Base-by-base conservation (phyloP, 345 rosid species). In the Ceriops tagal region DNA sequence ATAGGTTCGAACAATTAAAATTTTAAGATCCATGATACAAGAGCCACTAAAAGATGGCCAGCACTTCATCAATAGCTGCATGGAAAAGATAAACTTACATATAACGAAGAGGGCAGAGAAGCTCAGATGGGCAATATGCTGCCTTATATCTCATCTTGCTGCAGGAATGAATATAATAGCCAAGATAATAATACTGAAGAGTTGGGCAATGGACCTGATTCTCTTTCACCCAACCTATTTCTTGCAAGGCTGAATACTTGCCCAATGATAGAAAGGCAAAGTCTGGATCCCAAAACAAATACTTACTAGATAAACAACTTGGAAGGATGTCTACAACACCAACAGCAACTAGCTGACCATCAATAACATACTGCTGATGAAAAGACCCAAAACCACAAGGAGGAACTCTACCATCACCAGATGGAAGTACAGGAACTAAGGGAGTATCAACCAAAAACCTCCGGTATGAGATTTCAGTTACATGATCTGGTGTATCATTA, bases 111-210 rank as follows among this genome's bases (percentile, higher is more conserved):
- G 98, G 99, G 61, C 99, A 95, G 15, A 95, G 92, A 77, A 95
- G 97, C 84, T 92, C 96, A 52, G 98, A 90, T 27, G 99, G 99
- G 70, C 69, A 57, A 83, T 95, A 95, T 7, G 92, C 93, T 46
- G 98, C 96, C 85, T 95, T 95, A 79, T 95, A 95, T 86, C 93
- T 92, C 99, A 95, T 95, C 82, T 95, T 95, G 79, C 66, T 79
- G 84, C 99, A 95, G 32, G 99, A 95, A 72, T 92, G 98, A 79
- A 95, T 89, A 75, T 95, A 95, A 78, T 95, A 95, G 62, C 99
- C 99, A 71, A 95, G 92, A 83, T 95, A 95, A 80, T 95, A 95
- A 78, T 82, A 89, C 77, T 90, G 84, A 76, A 95, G 98, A 78
- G 83, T 78, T 18, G 91, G 82, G 77, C 96, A 87, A 64, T 67